Conservation (phyloP, 345 rosid genomes). For the Syzygium oleosum region DNA sequence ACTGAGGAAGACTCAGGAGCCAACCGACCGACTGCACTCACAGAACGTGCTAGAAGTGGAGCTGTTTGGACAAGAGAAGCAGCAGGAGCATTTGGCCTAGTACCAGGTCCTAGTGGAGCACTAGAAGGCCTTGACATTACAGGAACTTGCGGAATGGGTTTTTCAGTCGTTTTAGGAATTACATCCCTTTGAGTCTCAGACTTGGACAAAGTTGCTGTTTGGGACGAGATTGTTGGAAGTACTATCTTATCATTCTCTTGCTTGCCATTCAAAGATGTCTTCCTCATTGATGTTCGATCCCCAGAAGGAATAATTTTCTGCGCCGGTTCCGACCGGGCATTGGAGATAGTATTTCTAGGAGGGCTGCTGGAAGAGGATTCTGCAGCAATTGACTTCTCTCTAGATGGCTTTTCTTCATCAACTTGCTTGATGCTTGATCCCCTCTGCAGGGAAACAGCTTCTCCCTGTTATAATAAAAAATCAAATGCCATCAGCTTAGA, state of each 20-base stretch:
- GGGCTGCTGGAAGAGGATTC: conserved; percentile 48
- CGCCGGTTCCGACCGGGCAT: conserved; percentile 37
- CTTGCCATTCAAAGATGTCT: conserved; percentile 26
- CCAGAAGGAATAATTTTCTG: conserved; percentile 20
- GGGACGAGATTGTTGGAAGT: conserved; percentile 19
- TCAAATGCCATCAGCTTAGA: not conserved
- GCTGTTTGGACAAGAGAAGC: conserved; percentile 49
- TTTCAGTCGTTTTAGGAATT: conserved; percentile 34
- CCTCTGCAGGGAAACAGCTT: conserved; percentile 25
- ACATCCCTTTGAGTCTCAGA: conserved; percentile 38
- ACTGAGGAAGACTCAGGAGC: conserved; percentile 54
- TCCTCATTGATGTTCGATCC: conserved; percentile 27
- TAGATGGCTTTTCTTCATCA: conserved; percentile 46
- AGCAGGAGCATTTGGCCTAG: conserved; percentile 38
- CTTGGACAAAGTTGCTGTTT: conserved; percentile 17
- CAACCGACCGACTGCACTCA: conserved; percentile 76
- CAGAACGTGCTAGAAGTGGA: conserved; percentile 64
- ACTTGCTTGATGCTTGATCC: conserved; percentile 14
- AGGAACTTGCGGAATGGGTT: conserved; percentile 29
- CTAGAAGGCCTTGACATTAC: conserved; percentile 81
- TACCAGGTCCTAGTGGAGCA: conserved; percentile 70
- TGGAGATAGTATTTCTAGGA: conserved; percentile 19
- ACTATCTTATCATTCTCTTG: conserved; percentile 35
- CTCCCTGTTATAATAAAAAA: conserved; percentile 5
- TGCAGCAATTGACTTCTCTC: conserved; percentile 40